These are phyloP conservation scores for Aureobasidium sp. DNA, from an alignment of 2,329 filamentous ascomycete species.

Conservation along the genomic window DNA sequence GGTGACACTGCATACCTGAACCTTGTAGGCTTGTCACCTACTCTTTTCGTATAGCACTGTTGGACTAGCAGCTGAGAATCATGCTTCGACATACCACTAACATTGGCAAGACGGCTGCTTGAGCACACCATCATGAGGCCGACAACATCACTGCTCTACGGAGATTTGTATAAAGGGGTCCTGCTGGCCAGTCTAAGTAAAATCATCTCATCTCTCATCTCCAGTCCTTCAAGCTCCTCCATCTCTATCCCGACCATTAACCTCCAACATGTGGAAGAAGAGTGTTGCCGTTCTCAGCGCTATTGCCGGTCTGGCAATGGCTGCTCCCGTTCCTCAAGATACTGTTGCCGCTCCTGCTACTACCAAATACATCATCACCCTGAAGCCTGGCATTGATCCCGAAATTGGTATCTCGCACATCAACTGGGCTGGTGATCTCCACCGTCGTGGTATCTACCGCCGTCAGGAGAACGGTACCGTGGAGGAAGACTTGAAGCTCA, in stretches of 20 bases:
- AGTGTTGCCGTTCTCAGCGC: conserved; percentile 6
- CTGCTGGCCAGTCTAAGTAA: background rate
- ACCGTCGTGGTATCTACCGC: conserved; percentile 9
- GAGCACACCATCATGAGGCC: background rate
- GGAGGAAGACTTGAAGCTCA: conserved; percentile 6
- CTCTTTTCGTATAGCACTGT: background rate
- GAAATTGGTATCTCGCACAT: conserved; percentile 9
- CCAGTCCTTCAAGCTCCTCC: background rate
- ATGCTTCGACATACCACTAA: background rate
- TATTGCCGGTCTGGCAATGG: conserved; percentile 11
- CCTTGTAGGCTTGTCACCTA: background rate
- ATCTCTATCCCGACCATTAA: background rate
- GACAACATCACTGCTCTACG: background rate
- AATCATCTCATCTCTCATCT: background rate
- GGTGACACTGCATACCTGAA: background rate
- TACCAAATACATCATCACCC: conserved; percentile 12
- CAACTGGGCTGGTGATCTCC: conserved; percentile 11
- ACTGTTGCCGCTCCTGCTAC: background rate
- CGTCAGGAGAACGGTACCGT: conserved; percentile 9
- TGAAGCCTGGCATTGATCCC: conserved; percentile 10
- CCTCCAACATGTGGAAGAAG: conserved; percentile 6
- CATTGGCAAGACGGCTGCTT: background rate
- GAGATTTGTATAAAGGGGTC: background rate
- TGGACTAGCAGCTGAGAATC: background rate
- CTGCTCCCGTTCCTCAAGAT: conserved; percentile 10